Conservation (phyloP, 2,329 filamentous ascomycete species). For the Thielaviopsis ethacetica region DNA sequence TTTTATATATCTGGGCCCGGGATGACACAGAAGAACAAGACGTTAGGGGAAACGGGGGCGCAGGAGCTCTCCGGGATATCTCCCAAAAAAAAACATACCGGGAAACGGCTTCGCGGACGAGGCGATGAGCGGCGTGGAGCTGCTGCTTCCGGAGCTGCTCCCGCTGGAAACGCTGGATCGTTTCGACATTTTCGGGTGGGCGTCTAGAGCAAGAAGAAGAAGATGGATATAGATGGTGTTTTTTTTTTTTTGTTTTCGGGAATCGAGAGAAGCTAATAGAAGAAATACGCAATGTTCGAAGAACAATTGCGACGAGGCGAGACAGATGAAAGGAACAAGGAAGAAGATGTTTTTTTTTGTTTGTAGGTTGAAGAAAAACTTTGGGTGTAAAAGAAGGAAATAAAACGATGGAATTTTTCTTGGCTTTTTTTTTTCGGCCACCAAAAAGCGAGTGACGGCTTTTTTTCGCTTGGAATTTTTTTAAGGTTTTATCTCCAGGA, state of each 20-base stretch:
- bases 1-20: not conserved
- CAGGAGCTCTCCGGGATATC: not conserved
- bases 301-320: not conserved
- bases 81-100: conserved; percentile 17
- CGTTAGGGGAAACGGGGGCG: not conserved
- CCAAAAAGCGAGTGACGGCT: not conserved
- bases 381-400: not conserved
- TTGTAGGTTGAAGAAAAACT: not conserved
- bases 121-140: conserved; percentile 19
- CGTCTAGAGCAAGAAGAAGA: not conserved
- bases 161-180: conserved; percentile 30
- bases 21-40: not conserved
- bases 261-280: not conserved
- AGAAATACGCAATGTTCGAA: not conserved
- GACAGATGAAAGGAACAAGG: not conserved
- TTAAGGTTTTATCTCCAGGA: not conserved
- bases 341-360: too few species aligned
- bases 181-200: conserved; percentile 40
- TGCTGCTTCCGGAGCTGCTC: conserved; percentile 29
- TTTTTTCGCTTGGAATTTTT: not conserved
- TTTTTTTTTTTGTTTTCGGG: too few species aligned
- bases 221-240: not conserved
- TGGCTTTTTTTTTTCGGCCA: not conserved
- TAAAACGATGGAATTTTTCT: not conserved
- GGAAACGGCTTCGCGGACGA: conserved; percentile 3